A percentile compares a stretch with the other conserved stretches of the same genome.
Evolutionary conservation across 345 rosid genomes (phyloP).

Genomic region (Carallia brachiata): DNA sequence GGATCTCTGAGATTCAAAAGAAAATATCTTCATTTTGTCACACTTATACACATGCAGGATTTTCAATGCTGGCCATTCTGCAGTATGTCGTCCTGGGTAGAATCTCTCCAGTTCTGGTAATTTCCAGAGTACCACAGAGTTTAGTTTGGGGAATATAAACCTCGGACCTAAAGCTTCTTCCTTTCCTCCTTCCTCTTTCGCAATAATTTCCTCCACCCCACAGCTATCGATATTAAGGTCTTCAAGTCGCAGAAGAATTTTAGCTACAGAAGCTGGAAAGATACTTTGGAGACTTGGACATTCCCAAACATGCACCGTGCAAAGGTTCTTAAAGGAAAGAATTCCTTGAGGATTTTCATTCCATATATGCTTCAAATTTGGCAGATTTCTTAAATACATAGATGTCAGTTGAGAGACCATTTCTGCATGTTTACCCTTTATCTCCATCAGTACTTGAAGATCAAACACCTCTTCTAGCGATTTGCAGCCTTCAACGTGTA

Average conservation of each 20-base stretch:
- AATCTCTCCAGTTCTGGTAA: constrained; percentile 15
- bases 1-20: background rate
- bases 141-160: constrained; percentile 18
- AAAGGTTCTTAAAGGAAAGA: background rate
- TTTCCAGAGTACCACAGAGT: background rate
- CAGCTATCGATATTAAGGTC: background rate
- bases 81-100: constrained; percentile 1
- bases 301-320: accelerated
- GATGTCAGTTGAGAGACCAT: background rate
- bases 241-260: constrained; percentile 10
- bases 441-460: background rate
- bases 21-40: background rate
- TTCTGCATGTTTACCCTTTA: background rate
- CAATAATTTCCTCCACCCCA: constrained; percentile 19
- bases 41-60: background rate
- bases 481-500: background rate
- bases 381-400: background rate
- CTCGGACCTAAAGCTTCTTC: background rate
- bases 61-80: constrained; percentile 19
- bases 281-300: constrained; percentile 11
- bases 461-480: constrained; percentile 21
- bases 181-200: constrained; percentile 8
- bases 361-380: constrained; percentile 10
- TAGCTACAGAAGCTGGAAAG: constrained; percentile 17
- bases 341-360: background rate